Percentiles rank a stretch among this genome's conserved stretches.
Evolutionary conservation across 2,329 filamentous ascomycete species (phyloP).

Genomic region (Tetracladium maxilliforme): DNA sequence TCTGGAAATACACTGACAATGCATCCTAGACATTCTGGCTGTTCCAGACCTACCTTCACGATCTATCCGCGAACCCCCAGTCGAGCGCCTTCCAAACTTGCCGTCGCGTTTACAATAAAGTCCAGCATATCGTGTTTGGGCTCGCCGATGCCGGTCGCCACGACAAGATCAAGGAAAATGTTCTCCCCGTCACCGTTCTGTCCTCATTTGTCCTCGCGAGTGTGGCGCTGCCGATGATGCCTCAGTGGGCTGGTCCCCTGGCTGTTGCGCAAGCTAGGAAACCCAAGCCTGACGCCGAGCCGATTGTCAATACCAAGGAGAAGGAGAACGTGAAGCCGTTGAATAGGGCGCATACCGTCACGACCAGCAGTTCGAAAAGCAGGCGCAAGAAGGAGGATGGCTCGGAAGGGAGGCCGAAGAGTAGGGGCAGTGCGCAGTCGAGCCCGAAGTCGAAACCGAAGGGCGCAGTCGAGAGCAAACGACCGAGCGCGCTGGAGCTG

Average conservation of each 20-base stretch:
- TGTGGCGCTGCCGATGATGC: constrained; percentile 59
- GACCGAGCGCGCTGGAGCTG: no score
- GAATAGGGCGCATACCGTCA: no score
- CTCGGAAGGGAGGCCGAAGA: no score
- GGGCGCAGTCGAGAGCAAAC: no score
- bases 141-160: constrained; percentile 51
- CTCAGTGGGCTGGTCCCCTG: constrained; percentile 65
- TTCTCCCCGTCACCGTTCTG: constrained; percentile 65
- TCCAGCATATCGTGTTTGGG: constrained; percentile 78
- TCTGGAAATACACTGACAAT: not conserved
- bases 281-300: constrained; percentile 47
- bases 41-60: constrained; percentile 77
- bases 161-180: constrained; percentile 71
- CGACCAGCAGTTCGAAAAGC: no score
- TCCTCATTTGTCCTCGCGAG: constrained; percentile 69
- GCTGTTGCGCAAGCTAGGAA: constrained; percentile 72
- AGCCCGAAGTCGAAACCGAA: constrained; percentile 2
- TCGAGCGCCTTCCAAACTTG: constrained; percentile 71
- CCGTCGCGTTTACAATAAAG: constrained; percentile 73
- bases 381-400: no score
- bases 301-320: constrained; percentile 22
- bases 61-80: constrained; percentile 59
- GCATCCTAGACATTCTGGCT: constrained; percentile 66
- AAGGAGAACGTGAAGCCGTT: constrained; percentile 35
- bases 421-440: no score